Percentiles rank a stretch among this genome's conserved stretches.
These are phyloP conservation scores for Escallonia rubra DNA, from an alignment of 129 eudicot genomes.

Conservation along the genomic window DNA sequence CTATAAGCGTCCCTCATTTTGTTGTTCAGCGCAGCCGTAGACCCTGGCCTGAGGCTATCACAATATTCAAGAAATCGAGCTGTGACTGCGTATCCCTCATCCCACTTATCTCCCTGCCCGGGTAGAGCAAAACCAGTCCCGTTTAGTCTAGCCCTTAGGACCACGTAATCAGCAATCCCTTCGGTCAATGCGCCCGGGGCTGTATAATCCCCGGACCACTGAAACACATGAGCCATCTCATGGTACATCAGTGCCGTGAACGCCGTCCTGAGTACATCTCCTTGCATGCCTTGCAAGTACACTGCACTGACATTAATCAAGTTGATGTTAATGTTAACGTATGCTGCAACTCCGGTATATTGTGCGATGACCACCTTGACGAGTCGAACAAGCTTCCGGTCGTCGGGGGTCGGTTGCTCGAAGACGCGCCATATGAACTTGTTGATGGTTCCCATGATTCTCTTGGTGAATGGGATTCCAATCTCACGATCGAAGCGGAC, in stretches of 20 bases:
- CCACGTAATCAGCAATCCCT: conserved; percentile 23
- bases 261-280: not conserved
- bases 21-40: not conserved
- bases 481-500: not conserved
- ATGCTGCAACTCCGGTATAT: too few species aligned
- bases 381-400: too few species aligned
- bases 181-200: conserved; percentile 5
- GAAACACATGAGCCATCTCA: conserved; percentile 39
- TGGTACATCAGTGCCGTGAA: conserved; percentile 23
- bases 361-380: too few species aligned
- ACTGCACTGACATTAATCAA: not conserved
- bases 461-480: not conserved
- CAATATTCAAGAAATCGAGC: not conserved
- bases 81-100: not conserved
- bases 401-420: not conserved
- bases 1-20: not conserved
- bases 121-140: not conserved
- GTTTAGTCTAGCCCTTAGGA: not conserved
- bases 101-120: not conserved
- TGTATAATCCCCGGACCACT: conserved; percentile 26
- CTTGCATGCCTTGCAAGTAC: not conserved
- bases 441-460: not conserved
- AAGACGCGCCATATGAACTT: not conserved
- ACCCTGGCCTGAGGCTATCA: not conserved
- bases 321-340: not conserved